Evolutionary conservation across 768 basidiomycete genomes (phyloP), one percentile per base, ranked within the genome.

Genomic region (Calocybe gangraenosa): DNA sequence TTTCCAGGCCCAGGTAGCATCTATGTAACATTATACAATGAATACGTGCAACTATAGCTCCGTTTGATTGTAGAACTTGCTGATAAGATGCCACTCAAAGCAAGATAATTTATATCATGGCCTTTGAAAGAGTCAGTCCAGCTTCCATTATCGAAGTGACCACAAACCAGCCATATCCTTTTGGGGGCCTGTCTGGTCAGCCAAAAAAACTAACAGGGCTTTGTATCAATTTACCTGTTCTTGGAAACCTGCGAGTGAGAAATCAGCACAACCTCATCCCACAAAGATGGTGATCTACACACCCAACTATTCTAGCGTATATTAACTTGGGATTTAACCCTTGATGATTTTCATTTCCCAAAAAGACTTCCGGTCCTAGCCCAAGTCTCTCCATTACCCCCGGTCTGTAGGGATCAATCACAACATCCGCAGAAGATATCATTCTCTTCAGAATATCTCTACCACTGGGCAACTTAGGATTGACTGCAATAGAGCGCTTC

Each of bases 61-160:
- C n/a, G 32, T 18, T n/a, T 14, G 13, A 38, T 15, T 1, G 11
- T 6, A 36, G 17, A 6, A 55, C 66, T 40, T 52, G 87, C 86
- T 7, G 85, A 78, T 7, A 91, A 64, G 2, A 84, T 71, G 0
- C 89, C 89, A 47, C 84, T 88, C 25, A 87, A 68, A 13, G 89
- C 88, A 10, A 90, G 73, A 58, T 90, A 92, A 60, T 91, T 92
- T 45, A 92, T 76, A 57, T 92, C 89, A 57, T 92, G 89, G 14
- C 89, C 89, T 81, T 35, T 15, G 9, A 33, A 15, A 46, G 23
- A 15, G 30, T 56, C 34, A 46, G 43, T 11, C 20, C 25, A 32
- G 31, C 14, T 31, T 18, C 9, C 31, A 7, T 4, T 31, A 13
- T 18, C 33, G 9, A 19, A 40, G 13, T 9, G 28, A 43, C 25